Percentiles rank a stretch among this genome's conserved stretches.
Conservation (phyloP, 1,284 basidiomycete genomes). For the Tilletia setariae region DNA sequence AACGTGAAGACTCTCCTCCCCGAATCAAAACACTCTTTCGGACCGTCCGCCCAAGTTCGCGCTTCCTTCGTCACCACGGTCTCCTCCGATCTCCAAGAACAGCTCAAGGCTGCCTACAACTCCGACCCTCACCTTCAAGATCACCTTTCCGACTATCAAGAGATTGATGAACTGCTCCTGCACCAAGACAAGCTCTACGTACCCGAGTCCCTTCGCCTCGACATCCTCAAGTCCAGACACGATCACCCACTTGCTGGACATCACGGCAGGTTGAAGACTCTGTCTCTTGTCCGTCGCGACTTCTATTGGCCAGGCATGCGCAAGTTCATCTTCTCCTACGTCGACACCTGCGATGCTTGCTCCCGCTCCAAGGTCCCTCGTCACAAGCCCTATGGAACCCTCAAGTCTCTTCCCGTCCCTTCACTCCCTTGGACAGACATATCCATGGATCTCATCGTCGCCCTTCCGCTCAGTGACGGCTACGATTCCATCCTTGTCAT, state of each 20-base stretch:
- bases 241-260: conserved; percentile 15
- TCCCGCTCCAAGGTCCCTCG: too few species aligned
- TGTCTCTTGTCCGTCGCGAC: too few species aligned
- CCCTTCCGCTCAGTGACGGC: too few species aligned
- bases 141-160: neutral
- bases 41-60: neutral
- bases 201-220: conserved; percentile 7
- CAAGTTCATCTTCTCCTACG: too few species aligned
- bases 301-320: too few species aligned
- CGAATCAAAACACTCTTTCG: neutral
- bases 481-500: too few species aligned
- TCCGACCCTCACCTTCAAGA: conserved; percentile 11
- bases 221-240: conserved; percentile 11
- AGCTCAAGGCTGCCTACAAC: neutral
- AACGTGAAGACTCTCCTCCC: conserved; percentile 15
- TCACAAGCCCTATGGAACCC: too few species aligned
- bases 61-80: too few species aligned
- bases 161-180: conserved; percentile 6
- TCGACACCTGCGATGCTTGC: too few species aligned
- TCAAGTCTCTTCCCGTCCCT: too few species aligned
- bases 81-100: neutral
- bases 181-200: neutral
- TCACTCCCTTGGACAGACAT: too few species aligned
- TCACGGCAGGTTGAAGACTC: conserved; percentile 11
- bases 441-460: too few species aligned